Conservation (phyloP, 768 basidiomycete species). For the Atractiella rhizophila region DNA sequence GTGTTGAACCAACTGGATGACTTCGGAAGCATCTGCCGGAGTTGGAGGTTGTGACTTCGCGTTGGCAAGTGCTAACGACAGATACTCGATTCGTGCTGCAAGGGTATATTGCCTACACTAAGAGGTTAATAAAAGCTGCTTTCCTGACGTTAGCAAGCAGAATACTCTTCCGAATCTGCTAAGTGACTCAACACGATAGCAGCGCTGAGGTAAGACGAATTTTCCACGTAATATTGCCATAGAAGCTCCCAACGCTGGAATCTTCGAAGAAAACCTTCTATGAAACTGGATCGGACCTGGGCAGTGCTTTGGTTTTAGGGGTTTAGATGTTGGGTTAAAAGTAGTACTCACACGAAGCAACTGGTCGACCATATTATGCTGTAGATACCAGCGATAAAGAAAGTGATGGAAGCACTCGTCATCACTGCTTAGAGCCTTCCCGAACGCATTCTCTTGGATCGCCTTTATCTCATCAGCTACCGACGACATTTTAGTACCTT, state of each 20-base stretch:
- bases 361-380: conserved; percentile 53
- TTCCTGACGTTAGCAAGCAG: not conserved
- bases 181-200: conserved; percentile 59
- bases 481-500: not conserved
- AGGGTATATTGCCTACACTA: too few relatives aligned
- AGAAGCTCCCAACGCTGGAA: conserved; percentile 64
- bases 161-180: conserved; percentile 60
- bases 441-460: conserved; percentile 60
- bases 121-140: conserved; percentile 28
- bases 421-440: conserved; percentile 52
- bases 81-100: conserved; percentile 57
- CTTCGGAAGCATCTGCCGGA: conserved; percentile 40
- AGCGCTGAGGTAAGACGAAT: conserved; percentile 60
- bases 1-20: conserved; percentile 76
- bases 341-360: conserved; percentile 28
- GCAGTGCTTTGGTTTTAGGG: conserved; percentile 3
- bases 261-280: conserved; percentile 65
- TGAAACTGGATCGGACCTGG: conserved; percentile 1
- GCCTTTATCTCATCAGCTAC: conserved; percentile 36
- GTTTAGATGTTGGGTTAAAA: not conserved
- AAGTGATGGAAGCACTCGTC: conserved; percentile 87
- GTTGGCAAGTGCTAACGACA: conserved; percentile 80
- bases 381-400: conserved; percentile 81
- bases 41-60: conserved; percentile 49
- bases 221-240: conserved; percentile 93